Evolutionary conservation across 2,329 filamentous ascomycete genomes (phyloP), one percentile per base, ranked within the genome.

Genomic region (Pezicula carpinea): DNA sequence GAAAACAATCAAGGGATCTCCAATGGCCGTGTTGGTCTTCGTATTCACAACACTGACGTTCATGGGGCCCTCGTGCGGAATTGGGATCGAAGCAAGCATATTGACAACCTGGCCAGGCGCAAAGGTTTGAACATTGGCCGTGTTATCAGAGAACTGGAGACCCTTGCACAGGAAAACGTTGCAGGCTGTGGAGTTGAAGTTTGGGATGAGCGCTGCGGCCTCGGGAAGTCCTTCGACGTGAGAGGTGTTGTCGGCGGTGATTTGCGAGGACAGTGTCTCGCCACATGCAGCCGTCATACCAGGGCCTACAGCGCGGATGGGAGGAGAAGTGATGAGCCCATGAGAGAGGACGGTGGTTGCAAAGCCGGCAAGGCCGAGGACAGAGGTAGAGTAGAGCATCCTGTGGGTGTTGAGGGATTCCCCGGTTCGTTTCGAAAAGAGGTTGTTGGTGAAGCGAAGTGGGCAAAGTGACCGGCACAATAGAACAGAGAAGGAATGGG

Each of bases 31-130:
- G 61, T 77, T 73, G 48, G 68, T 68, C 46, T 63, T 61, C 19
- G 71, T 72, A 56, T 74, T 64, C 55, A 80, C 66, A 53, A 80
- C 69, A 46, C 69, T 72, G 51, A 81, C 73, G 61, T 80, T 80
- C 61, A 76, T 75, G 7, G 64, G 61, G 47, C 77, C 77, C 18
- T 72, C 72, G 66, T 80, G 77, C 17, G 72, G 67, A 44, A 75
- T 73, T 8, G 69, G 64, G 11, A 75, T 59, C 21, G 53, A 54
- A 32, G 70, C 65, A 7, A 60, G 62, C 54, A 76, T 68, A 53
- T 64, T 60, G 48, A 76, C 61, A 18, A 63, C 63, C 56, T 76
- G 62, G n/a, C 72, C 72, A 0, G 69, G 58, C 0, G 59, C 57
- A 58, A 68, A 75, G 33, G 58, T 63, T 58, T 75, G 71, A 5